phyloP scores from a whole-genome alignment of 2,329 filamentous ascomycete species.

The Talaromyces islandicus region DNA sequence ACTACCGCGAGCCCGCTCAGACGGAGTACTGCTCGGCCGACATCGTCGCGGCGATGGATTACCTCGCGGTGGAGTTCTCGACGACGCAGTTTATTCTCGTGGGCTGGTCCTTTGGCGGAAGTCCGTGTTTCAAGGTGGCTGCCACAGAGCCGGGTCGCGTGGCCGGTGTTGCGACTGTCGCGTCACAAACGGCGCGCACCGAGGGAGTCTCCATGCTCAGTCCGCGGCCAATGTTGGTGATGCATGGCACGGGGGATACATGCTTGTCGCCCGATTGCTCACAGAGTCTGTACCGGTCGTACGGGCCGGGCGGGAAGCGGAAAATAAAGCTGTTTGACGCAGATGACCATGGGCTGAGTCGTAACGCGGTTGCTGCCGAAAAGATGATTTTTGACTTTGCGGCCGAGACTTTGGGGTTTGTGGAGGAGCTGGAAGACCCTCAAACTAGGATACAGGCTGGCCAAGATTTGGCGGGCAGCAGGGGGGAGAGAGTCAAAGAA shows the following conservation, averaged over 20 bases:
- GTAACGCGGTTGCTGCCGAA: slow-evolving; percentile 32
- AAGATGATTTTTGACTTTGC: slow-evolving; percentile 35
- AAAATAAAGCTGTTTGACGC: slow-evolving; percentile 34
- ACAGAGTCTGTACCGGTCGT: slow-evolving; percentile 30
- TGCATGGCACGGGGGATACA: slow-evolving; percentile 35
- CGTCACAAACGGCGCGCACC: slow-evolving; percentile 34
- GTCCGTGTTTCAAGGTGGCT: slow-evolving; percentile 35
- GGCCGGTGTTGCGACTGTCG: slow-evolving; percentile 34
- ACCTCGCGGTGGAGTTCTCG: slow-evolving; percentile 24
- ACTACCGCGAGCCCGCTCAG: slow-evolving; percentile 34
- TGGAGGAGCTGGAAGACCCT: slow-evolving; percentile 12
- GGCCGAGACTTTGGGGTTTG: slow-evolving; percentile 26
- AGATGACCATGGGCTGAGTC: slow-evolving; percentile 39
- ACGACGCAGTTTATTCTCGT: slow-evolving; percentile 34
- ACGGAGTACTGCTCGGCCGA: slow-evolving; percentile 32
- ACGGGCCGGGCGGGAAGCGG: slow-evolving; percentile 27
- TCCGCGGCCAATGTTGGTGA: slow-evolving; percentile 31
- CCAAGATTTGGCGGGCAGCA: slow-evolving; percentile 17
- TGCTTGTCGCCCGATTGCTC: slow-evolving; percentile 30
- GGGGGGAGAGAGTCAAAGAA: slow-evolving; percentile 21
- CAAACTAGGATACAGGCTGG: slow-evolving; percentile 13
- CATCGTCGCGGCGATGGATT: slow-evolving; percentile 31
- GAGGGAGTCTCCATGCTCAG: slow-evolving; percentile 25
- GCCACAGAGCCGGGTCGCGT: slow-evolving; percentile 24
- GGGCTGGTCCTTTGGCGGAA: slow-evolving; percentile 41